Conservation (phyloP, 805 yeast species). For the Metschnikowia noctiluminum region DNA sequence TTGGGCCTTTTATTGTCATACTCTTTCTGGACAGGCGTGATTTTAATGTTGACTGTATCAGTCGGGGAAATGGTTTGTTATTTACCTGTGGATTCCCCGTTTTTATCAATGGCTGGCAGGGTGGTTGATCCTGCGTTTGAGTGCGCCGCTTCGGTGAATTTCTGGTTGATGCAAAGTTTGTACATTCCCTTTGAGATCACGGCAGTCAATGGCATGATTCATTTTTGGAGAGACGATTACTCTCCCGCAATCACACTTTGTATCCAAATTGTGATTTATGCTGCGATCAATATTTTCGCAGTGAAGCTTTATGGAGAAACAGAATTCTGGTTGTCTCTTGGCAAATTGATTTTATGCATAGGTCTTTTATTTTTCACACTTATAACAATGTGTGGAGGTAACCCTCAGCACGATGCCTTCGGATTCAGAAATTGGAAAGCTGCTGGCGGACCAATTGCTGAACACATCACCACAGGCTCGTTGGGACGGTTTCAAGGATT, state of each 20-base stretch:
- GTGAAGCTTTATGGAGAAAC: constrained; percentile 76
- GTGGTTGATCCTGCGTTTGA: constrained; percentile 38
- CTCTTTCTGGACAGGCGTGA: constrained; percentile 28
- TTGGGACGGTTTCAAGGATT: constrained; percentile 43
- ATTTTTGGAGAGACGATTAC: constrained; percentile 49
- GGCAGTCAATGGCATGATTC: constrained; percentile 51
- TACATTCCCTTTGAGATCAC: constrained; percentile 26
- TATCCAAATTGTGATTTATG: constrained; percentile 41
- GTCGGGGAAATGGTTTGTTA: constrained; percentile 39
- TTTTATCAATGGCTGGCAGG: constrained; percentile 36
- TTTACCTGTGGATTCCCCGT: constrained; percentile 36
- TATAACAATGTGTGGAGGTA: constrained; percentile 84
- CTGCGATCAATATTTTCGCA: constrained; percentile 58
- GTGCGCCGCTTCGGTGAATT: constrained; percentile 33
- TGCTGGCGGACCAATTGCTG: constrained; percentile 38
- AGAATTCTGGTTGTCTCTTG: constrained; percentile 75
- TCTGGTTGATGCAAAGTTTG: constrained; percentile 42
- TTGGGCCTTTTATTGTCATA: constrained; percentile 30
- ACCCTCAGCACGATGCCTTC: constrained; percentile 58
- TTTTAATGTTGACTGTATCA: constrained; percentile 32
- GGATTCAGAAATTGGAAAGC: constrained; percentile 47
- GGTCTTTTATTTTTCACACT: constrained; percentile 76
- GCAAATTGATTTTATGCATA: constrained; percentile 58
- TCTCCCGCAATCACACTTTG: constrained; percentile 46
- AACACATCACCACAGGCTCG: constrained; percentile 35